Evolutionary conservation across 2,329 filamentous ascomycete genomes (phyloP).

Genomic region (Aureobasidium sp.): DNA sequence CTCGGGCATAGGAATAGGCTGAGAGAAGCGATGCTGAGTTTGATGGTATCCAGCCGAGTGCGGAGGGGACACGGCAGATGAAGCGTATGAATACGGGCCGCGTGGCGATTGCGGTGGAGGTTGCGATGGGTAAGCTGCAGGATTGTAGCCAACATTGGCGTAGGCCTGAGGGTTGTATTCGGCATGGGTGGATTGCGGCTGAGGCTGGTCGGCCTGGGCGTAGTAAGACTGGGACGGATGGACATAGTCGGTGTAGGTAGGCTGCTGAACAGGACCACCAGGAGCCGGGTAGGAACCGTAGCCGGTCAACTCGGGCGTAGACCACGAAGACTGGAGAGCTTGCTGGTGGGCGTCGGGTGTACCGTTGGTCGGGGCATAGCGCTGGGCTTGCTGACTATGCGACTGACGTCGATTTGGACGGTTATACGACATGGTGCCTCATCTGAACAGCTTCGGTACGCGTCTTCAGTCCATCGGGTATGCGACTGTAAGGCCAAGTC

Average conservation of each 20-base stretch:
- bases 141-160: constrained; percentile 13
- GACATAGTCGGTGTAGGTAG: neutral
- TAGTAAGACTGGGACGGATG: constrained; percentile 2
- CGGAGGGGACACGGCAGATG: neutral
- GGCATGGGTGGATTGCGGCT: neutral
- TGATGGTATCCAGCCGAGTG: constrained; percentile 5
- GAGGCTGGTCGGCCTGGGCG: neutral
- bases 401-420: constrained; percentile 2
- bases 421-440: constrained; percentile 9
- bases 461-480: neutral
- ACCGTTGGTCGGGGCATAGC: neutral
- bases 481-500: neutral
- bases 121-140: constrained; percentile 11
- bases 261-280: constrained; percentile 6
- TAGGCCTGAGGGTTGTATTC: constrained; percentile 8
- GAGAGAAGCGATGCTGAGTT: neutral
- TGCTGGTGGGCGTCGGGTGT: neutral
- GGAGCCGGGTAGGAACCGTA: neutral
- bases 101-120: constrained; percentile 1
- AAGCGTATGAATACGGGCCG: neutral
- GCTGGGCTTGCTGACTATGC: constrained; percentile 2
- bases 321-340: constrained; percentile 4
- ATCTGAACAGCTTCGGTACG: neutral
- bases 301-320: constrained; percentile 9
- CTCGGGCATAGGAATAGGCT: constrained; percentile 8